Base-by-base conservation (phyloP, 108 stramenopile species). In the Skeletonema grethae region DNA sequence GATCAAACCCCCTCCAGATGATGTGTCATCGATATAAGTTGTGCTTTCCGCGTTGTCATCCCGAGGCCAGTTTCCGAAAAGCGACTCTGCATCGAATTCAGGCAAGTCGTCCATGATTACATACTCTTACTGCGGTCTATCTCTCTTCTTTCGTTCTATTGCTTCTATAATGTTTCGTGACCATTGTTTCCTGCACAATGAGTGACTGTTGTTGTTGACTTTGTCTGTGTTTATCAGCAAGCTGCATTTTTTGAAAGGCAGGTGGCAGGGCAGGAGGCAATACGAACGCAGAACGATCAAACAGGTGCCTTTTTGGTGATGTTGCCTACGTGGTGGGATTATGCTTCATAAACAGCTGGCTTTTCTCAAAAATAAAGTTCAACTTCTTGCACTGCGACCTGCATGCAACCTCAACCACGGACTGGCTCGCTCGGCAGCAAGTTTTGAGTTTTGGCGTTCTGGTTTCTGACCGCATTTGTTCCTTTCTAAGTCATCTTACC, bases 21-120 rank as follows among this genome's bases (percentile, higher is more conserved):
- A 11, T 22, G 15, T n/a, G 2, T 8, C 50, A 22, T 22, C 50
- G 50, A 22, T 22, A 53, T 53, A 0, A 53, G 18, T 53, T 53
- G 50, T 22, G 50, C 50, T 18, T 8, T 22, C 50, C 0, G 18
- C 8, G 50, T 22, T 53, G 50, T 53, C 50, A 24, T 53, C 50
- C 6, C n/a, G 8, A 8, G 18, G 4, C 50, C 50, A 53, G 50
- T 53, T 53, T 20, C 18, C 22, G 20, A 53, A 53, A 22, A 53
- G 20, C 22, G 50, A 53, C 50, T 53, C 50, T 53, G 50, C 50
- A 24, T 53, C 50, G 50, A 53, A 53, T 53, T 53, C 50, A 53
- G 50, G 50, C n/a, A 53, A 22, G 50, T 53, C 22, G 6, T 53
- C 50, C 50, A 53, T 28, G 25, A 28, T 28, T 53, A n/a, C n/a